Evolutionary conservation across 2,329 filamentous ascomycete genomes (phyloP).

Genomic region (Paradendryphiella salina): DNA sequence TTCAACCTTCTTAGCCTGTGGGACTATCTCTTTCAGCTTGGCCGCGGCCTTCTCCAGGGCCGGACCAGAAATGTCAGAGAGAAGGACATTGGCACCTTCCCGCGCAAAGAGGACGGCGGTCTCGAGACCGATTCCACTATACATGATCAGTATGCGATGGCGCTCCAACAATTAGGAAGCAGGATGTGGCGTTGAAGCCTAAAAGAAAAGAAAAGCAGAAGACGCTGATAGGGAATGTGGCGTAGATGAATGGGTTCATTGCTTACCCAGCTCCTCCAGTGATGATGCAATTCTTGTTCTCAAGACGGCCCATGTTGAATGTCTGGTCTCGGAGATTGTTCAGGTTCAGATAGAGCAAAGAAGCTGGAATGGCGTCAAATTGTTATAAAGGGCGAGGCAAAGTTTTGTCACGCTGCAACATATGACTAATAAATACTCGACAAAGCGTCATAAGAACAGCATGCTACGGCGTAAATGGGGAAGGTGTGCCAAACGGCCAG

Average conservation of each 20-base stretch:
- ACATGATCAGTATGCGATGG: conserved; percentile 20
- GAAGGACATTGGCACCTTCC: conserved; percentile 82
- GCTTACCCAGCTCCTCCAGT: conserved; percentile 84
- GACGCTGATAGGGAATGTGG: conserved; percentile 1
- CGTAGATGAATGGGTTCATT: neutral
- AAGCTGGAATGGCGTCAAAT: conserved; percentile 18
- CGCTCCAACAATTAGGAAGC: no score
- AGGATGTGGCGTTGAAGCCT: neutral
- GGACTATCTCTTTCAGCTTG: conserved; percentile 75
- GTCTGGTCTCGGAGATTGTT: conserved; percentile 9
- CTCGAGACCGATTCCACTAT: conserved; percentile 88
- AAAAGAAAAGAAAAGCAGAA: neutral
- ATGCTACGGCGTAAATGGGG: conserved; percentile 14
- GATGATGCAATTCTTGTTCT: conserved; percentile 72
- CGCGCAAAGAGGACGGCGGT: conserved; percentile 86
- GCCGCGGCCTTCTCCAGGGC: conserved; percentile 75
- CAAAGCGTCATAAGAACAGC: conserved; percentile 22
- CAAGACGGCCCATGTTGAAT: conserved; percentile 56
- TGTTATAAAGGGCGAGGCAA: conserved; percentile 13
- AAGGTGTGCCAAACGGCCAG: conserved; percentile 18
- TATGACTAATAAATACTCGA: conserved; percentile 41
- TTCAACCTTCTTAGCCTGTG: conserved; percentile 62
- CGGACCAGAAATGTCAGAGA: conserved; percentile 80
- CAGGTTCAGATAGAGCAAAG: conserved; percentile 2
- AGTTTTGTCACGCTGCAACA: conserved; percentile 27